phyloP scores from a whole-genome alignment of 75 land plant genomes.

The Larix kaempferi region DNA sequence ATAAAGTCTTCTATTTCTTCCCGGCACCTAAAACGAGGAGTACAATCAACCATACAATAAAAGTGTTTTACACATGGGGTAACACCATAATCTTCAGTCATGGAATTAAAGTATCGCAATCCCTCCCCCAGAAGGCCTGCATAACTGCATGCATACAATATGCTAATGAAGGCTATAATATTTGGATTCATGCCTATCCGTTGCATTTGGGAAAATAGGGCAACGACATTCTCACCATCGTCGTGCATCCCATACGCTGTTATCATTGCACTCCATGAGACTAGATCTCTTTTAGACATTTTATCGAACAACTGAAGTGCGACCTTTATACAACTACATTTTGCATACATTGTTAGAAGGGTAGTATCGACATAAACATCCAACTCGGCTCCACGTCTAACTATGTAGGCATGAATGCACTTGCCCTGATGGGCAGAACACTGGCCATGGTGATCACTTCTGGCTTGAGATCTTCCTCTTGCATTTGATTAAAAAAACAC shows the following conservation, averaged over 20 bases:
- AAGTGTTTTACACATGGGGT: constrained; percentile 48
- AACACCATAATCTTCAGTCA: constrained; percentile 33
- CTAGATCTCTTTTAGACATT: constrained; percentile 29
- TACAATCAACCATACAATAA: constrained; percentile 51
- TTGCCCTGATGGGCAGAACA: too few species aligned
- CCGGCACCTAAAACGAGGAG: constrained; percentile 51
- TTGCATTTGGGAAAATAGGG: constrained; percentile 42
- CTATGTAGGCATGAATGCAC: too few species aligned
- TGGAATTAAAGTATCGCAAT: constrained; percentile 28
- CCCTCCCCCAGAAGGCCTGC: constrained; percentile 51
- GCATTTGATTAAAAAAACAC: too few species aligned
- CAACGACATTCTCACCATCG: too few species aligned
- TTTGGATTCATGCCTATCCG: constrained; percentile 40
- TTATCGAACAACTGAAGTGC: constrained; percentile 38
- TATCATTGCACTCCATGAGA: constrained; percentile 67
- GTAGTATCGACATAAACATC: constrained; percentile 46
- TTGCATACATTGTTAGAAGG: constrained; percentile 56
- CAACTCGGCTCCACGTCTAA: too few species aligned
- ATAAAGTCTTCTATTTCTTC: constrained; percentile 49
- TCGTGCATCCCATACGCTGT: constrained; percentile 37
- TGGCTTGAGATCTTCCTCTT: too few species aligned
- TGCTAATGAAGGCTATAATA: constrained; percentile 50
- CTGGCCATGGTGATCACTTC: too few species aligned
- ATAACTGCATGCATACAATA: constrained; percentile 65
- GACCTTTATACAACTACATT: constrained; percentile 27